phyloP scores from a whole-genome alignment of 805 yeast species.

The Sugiyamaella chiloensis region DNA sequence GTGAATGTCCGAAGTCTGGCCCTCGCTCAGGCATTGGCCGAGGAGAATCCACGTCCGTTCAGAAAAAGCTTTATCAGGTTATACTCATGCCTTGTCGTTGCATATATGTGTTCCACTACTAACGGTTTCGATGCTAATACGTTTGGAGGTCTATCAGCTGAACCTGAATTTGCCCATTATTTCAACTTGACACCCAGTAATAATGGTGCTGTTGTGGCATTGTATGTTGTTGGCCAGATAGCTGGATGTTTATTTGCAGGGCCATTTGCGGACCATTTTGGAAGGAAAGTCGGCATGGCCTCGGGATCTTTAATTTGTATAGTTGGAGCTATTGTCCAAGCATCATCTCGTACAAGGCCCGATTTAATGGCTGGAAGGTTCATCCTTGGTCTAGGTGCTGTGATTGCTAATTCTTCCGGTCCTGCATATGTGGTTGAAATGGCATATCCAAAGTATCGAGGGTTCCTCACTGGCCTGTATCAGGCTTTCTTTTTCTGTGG shows the following conservation, averaged over 20 bases:
- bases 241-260: conserved; percentile 15
- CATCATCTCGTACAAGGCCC: conserved; percentile 8
- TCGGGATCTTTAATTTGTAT: conserved; percentile 11
- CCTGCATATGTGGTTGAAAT: conserved; percentile 14
- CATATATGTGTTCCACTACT: conserved; percentile 9
- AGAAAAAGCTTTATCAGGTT: conserved; percentile 7
- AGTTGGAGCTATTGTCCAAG: conserved; percentile 12
- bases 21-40: conserved; percentile 4
- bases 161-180: conserved; percentile 4
- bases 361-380: conserved; percentile 16
- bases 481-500: conserved; percentile 20
- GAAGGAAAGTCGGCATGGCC: conserved; percentile 17
- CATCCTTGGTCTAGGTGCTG: conserved; percentile 13
- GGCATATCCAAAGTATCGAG: conserved; percentile 17
- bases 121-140: conserved; percentile 15
- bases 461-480: conserved; percentile 20
- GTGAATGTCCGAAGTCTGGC: conserved; percentile 4
- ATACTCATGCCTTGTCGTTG: conserved; percentile 12
- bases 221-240: conserved; percentile 18
- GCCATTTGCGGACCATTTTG: conserved; percentile 9
- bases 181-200: conserved; percentile 14
- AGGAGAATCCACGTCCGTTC: conserved; percentile 7
- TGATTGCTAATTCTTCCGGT: conserved; percentile 11
- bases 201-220: conserved; percentile 14
- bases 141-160: conserved; percentile 10